These are phyloP conservation scores for Aspergillus persii DNA, from an alignment of 2,329 filamentous ascomycete species.

Conservation along the genomic window DNA sequence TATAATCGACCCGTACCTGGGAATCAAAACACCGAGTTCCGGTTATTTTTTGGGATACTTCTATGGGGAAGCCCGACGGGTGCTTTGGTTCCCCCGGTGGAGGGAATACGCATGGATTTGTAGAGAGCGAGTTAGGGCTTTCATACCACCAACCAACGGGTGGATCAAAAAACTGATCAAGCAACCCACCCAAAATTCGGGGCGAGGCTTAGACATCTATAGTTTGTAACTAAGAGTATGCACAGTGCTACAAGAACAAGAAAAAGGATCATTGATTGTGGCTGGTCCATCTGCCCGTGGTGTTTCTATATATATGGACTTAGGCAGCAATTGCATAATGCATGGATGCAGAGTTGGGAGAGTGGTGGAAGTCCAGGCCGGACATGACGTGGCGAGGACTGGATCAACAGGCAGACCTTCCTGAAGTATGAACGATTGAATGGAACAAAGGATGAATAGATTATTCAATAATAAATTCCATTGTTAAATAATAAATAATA, in stretches of 20 bases:
- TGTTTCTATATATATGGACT: neutral
- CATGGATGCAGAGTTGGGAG: neutral
- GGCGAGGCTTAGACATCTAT: neutral
- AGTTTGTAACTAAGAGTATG: neutral
- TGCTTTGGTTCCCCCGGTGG: neutral
- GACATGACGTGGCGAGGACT: neutral
- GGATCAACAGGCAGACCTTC: neutral
- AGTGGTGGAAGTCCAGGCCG: neutral
- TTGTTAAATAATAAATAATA: neutral
- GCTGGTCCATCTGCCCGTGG: neutral
- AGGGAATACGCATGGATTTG: neutral
- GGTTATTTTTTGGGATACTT: neutral
- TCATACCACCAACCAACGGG: neutral
- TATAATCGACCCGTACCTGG: neutral
- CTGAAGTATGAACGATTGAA: neutral
- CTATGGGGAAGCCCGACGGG: neutral
- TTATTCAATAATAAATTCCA: neutral
- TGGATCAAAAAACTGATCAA: neutral
- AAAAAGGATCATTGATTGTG: neutral
- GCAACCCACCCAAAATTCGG: neutral
- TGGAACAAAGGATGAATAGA: too few species aligned
- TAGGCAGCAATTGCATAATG: neutral
- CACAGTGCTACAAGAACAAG: neutral
- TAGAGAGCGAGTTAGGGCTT: neutral
- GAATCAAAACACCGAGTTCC: neutral